Evolutionary conservation across 176 grass and related monocot genomes (phyloP).

Genomic region (Sorghum bicolor): Sorghum_bicolor_NCBIv3 NC_012872.2:62553501-62554000

Average conservation of each 20-base stretch:
- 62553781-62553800: slow-evolving; percentile 17
- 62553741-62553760: slow-evolving; percentile 12
- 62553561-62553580: not conserved
- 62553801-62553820: slow-evolving; percentile 43
- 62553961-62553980: too few species aligned
- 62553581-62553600: slow-evolving; percentile 26
- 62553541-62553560: not conserved
- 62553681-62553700: not conserved
- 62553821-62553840: not conserved
- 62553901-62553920: too few species aligned
- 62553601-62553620: not conserved
- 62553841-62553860: not conserved
- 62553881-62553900: not conserved
- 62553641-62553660: not conserved
- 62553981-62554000: not conserved
- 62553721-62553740: slow-evolving; percentile 42
- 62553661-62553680: not conserved
- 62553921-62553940: not conserved
- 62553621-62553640: not conserved
- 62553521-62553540: not conserved
- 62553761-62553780: slow-evolving; percentile 12
- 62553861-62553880: not conserved
- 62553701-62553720: slow-evolving; percentile 10
- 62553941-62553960: not conserved
- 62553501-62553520: slow-evolving; percentile 7